Percentiles rank a stretch among this genome's conserved stretches.
Conservation (phyloP, 495 filamentous ascomycete species). For the Clohesyomyces aquaticus region DNA sequence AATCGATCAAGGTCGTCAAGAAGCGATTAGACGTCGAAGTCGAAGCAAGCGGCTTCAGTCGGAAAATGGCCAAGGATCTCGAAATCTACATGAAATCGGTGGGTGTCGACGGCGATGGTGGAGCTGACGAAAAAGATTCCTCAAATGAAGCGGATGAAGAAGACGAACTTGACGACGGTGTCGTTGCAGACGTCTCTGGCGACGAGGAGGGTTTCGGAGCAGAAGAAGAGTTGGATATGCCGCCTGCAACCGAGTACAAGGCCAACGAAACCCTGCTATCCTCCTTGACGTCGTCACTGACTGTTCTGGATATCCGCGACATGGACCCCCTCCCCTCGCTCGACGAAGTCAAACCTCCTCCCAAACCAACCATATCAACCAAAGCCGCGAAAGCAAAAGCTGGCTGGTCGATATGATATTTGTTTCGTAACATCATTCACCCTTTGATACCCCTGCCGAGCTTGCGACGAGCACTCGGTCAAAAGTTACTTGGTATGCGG, state of each 20-base stretch:
- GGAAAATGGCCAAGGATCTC: conserved; percentile 91
- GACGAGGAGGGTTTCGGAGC: not conserved
- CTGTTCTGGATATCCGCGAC: conserved; percentile 35
- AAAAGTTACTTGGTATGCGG: too few species aligned
- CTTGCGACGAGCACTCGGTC: too few species aligned
- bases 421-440: too few species aligned
- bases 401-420: conserved; percentile 36
- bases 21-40: conserved; percentile 73
- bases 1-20: conserved; percentile 75
- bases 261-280: not conserved
- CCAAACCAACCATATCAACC: conserved; percentile 18
- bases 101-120: conserved; percentile 61
- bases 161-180: conserved; percentile 3
- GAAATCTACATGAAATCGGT: conserved; percentile 84
- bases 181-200: not conserved
- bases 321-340: conserved; percentile 32
- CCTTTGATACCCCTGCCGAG: too few species aligned
- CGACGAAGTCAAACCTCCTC: conserved; percentile 18
- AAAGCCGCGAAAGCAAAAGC: conserved; percentile 38
- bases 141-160: conserved; percentile 32
- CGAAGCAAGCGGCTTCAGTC: conserved; percentile 91
- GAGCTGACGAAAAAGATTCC: conserved; percentile 43
- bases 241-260: not conserved
- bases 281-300: conserved; percentile 25
- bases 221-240: not conserved